Conservation (phyloP, 2,329 filamentous ascomycete genomes). For the Exophiala spinifera region DNA sequence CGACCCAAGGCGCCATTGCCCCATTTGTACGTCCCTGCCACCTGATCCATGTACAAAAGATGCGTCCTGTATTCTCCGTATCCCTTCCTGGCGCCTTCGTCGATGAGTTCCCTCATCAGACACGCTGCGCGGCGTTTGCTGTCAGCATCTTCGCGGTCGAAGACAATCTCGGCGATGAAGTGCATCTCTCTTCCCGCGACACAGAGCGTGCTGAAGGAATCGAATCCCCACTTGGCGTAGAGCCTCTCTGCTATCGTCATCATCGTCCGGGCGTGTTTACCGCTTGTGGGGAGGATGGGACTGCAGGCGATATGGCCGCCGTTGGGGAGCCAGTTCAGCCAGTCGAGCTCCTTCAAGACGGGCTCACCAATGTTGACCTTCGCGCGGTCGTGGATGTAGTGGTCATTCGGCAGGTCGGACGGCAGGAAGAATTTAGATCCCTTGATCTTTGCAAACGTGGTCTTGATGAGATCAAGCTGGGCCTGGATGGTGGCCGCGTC, state of each 20-base stretch:
- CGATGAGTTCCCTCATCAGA: conserved; percentile 36
- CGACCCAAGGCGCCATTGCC: conserved; percentile 41
- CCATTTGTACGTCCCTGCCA: conserved; percentile 45
- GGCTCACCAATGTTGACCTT: conserved; percentile 29
- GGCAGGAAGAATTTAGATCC: conserved; percentile 45
- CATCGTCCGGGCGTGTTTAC: conserved; percentile 45
- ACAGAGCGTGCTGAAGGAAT: conserved; percentile 51
- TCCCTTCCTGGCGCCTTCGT: conserved; percentile 40
- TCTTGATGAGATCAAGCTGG: conserved; percentile 37
- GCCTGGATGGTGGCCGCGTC: conserved; percentile 3
- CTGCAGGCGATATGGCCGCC: conserved; percentile 37
- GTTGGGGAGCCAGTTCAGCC: conserved; percentile 37
- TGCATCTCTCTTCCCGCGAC: conserved; percentile 55
- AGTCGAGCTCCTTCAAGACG: conserved; percentile 37
- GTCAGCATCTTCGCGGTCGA: conserved; percentile 45
- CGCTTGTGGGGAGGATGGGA: conserved; percentile 51
- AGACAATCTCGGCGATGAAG: conserved; percentile 56
- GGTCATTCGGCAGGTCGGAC: conserved; percentile 37
- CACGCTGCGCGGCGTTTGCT: conserved; percentile 38
- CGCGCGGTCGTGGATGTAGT: conserved; percentile 31
- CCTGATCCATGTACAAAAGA: conserved; percentile 45
- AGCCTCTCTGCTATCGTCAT: conserved; percentile 47
- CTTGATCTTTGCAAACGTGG: conserved; percentile 41
- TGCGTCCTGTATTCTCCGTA: conserved; percentile 49
- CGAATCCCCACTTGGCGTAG: conserved; percentile 47